phyloP scores from a whole-genome alignment of 2,329 filamentous ascomycete genomes.

The Pyrenochaeta sp. region DNA sequence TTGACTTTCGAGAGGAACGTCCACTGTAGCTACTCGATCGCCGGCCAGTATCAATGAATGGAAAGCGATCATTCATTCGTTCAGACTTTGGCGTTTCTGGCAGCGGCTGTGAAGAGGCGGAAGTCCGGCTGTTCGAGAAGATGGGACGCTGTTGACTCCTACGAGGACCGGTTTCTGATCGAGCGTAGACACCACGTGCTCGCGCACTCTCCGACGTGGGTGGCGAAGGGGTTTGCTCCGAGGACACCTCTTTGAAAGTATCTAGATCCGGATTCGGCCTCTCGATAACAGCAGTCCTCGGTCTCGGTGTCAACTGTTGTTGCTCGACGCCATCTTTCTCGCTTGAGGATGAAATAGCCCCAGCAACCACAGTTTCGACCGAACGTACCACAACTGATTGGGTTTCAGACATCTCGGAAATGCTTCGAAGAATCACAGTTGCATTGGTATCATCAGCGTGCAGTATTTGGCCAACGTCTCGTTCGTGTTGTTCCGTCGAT shows the following conservation, averaged over 20 bases:
- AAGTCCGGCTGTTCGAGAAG: constrained; percentile 9
- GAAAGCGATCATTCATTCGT: constrained; percentile 56
- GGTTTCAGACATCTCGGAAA: constrained; percentile 15
- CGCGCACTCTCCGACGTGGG: background rate
- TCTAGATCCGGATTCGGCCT: constrained; percentile 4
- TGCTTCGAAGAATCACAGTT: constrained; percentile 20
- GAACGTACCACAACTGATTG: background rate
- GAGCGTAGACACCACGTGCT: background rate
- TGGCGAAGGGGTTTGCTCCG: background rate
- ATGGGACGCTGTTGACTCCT: background rate
- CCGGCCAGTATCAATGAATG: constrained; percentile 48
- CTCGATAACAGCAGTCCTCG: background rate
- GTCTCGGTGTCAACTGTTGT: no score
- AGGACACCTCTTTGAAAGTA: constrained; percentile 5
- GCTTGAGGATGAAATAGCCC: no score
- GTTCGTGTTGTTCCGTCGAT: constrained; percentile 15
- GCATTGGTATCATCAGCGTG: constrained; percentile 39
- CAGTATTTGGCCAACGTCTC: constrained; percentile 22
- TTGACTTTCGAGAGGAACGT: constrained; percentile 21
- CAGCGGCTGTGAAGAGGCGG: constrained; percentile 13
- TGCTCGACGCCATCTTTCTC: no score
- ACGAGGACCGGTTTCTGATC: background rate
- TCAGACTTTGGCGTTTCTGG: constrained; percentile 35
- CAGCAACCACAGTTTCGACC: background rate
- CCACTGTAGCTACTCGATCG: constrained; percentile 36